phyloP scores from a whole-genome alignment of 306 rosid species.

The Trifolium subterraneum region DNA sequence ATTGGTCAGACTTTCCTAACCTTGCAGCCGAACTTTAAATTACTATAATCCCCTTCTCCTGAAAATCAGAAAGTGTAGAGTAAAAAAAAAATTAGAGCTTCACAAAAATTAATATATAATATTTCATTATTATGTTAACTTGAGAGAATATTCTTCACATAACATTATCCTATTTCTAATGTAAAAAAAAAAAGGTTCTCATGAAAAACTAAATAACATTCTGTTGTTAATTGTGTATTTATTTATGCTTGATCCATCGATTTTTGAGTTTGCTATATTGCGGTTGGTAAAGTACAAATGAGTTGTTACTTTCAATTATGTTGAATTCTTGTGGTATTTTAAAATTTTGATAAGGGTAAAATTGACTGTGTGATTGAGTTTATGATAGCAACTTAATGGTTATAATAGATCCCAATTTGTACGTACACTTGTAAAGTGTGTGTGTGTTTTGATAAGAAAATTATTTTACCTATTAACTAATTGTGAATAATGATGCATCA shows the following conservation, averaged over 20 bases:
- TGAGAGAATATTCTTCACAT: too few relatives aligned
- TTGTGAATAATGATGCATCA: conserved; percentile 1
- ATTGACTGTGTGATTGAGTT: conserved; percentile 38
- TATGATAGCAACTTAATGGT: conserved; percentile 58
- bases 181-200: too few relatives aligned
- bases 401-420: conserved; percentile 45
- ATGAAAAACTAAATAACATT: neutral
- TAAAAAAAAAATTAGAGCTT: neutral
- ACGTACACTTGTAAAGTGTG: neutral
- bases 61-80: too few relatives aligned
- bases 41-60: too few relatives aligned
- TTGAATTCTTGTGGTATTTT: conserved; percentile 35
- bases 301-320: conserved; percentile 43
- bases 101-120: neutral
- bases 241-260: conserved; percentile 38
- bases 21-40: too few relatives aligned
- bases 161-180: too few relatives aligned
- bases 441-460: conserved; percentile 38
- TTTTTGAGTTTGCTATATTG: conserved; percentile 19
- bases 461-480: neutral
- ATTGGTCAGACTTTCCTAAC: too few relatives aligned
- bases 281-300: conserved; percentile 45
- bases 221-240: neutral
- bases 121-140: too few relatives aligned
- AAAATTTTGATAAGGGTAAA: conserved; percentile 35